Conservation (phyloP, 1,139 yeast species). For the Yamadazyma buinensis region DNA sequence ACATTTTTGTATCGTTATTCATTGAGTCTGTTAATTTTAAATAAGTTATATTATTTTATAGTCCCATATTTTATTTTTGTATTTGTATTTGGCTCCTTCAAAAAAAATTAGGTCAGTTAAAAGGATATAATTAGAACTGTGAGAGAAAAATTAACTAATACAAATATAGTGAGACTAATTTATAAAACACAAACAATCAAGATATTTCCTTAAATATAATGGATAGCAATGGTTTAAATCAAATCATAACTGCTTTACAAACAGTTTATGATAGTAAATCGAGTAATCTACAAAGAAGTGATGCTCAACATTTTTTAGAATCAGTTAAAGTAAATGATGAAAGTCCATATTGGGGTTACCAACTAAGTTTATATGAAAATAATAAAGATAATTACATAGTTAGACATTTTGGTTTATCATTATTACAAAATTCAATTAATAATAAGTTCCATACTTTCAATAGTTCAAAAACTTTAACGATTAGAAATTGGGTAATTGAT, state of each 20-base stretch:
- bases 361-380: conserved; percentile 63
- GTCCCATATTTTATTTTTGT: no score
- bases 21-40: no score
- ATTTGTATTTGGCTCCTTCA: no score
- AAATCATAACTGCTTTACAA: conserved; percentile 72
- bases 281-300: conserved; percentile 57
- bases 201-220: no score
- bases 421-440: conserved; percentile 70
- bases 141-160: no score
- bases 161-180: no score
- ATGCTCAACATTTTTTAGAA: conserved; percentile 74
- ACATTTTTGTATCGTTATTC: no score
- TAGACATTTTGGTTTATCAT: conserved; percentile 84
- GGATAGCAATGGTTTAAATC: conserved; percentile 65
- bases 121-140: no score
- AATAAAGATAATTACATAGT: conserved; percentile 65
- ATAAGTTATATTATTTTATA: no score
- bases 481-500: conserved; percentile 82
- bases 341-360: conserved; percentile 92
- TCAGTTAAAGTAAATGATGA: conserved; percentile 72
- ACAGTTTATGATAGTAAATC: conserved; percentile 74
- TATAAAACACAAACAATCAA: no score
- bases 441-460: conserved; percentile 53
- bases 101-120: no score
- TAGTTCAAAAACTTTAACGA: conserved; percentile 60